Evolutionary conservation across 805 yeast species (phyloP).

Genomic region (Starmerella asiatica): DNA sequence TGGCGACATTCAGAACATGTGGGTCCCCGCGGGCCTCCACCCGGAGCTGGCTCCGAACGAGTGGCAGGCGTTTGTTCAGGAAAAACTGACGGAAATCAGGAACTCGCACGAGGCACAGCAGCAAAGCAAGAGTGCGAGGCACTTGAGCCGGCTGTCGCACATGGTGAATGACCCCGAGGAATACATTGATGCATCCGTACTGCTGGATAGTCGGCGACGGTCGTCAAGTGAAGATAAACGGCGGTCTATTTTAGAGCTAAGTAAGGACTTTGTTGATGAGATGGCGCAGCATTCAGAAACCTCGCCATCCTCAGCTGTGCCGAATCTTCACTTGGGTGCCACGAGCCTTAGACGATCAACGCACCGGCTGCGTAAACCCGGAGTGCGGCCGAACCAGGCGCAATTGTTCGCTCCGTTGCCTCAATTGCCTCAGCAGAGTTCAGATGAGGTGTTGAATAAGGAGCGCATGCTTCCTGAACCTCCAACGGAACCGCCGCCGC

Average conservation of each 20-base stretch:
- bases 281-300: conserved; percentile 40
- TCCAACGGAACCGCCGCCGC: neutral
- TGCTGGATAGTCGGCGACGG: conserved; percentile 23
- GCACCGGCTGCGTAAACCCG: conserved; percentile 13
- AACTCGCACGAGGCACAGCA: conserved; percentile 13
- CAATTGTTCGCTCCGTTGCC: no score
- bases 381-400: no score
- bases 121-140: conserved; percentile 10
- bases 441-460: no score
- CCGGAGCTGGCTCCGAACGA: conserved; percentile 93
- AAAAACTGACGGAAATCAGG: conserved; percentile 28
- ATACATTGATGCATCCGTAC: conserved; percentile 25
- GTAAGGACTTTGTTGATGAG: conserved; percentile 60
- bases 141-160: conserved; percentile 25
- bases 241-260: conserved; percentile 28
- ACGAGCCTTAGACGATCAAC: conserved; percentile 17
- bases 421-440: no score
- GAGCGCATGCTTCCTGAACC: neutral
- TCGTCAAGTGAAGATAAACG: conserved; percentile 14
- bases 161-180: conserved; percentile 27
- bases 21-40: conserved; percentile 95
- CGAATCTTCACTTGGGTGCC: conserved; percentile 5
- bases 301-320: neutral
- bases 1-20: conserved; percentile 32
- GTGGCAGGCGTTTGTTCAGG: conserved; percentile 32